Evolutionary conservation across 225 moss, liverwort and hornwort species (phyloP).

Genomic region (Thuidium tamariscinum): DNA sequence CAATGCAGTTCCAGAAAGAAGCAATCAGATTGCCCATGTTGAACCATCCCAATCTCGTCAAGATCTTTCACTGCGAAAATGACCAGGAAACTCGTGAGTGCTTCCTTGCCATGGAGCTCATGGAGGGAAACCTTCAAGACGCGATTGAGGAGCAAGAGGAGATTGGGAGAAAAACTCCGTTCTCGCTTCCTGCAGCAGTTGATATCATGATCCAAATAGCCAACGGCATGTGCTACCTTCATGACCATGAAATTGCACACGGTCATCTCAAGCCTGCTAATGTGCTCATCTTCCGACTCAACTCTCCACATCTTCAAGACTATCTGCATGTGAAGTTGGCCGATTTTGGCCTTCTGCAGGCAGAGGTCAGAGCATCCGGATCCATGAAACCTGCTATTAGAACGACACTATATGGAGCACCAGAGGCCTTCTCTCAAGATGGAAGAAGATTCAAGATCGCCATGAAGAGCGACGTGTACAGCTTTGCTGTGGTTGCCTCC

Average conservation of each 20-base stretch:
- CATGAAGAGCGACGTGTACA: conserved; percentile 24
- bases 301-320: not conserved
- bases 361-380: not conserved
- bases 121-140: conserved; percentile 19
- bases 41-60: conserved; percentile 27
- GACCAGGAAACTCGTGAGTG: not conserved
- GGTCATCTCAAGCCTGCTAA: conserved; percentile 22
- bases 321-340: conserved; percentile 20
- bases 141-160: conserved; percentile 1
- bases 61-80: conserved; percentile 2
- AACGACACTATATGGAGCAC: conserved; percentile 8
- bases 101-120: conserved; percentile 27
- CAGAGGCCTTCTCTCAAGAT: conserved; percentile 20
- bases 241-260: conserved; percentile 16
- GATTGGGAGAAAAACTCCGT: not conserved
- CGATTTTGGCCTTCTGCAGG: conserved; percentile 25
- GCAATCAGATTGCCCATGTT: not conserved
- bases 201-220: conserved; percentile 34
- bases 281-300: not conserved
- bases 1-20: not conserved
- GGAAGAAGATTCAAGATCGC: not conserved
- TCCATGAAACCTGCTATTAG: not conserved
- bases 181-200: conserved; percentile 11
- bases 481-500: conserved; percentile 19
- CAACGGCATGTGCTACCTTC: conserved; percentile 32